Conservation (phyloP, 441 rosid genomes). For the Theobroma grandiflorum region DNA sequence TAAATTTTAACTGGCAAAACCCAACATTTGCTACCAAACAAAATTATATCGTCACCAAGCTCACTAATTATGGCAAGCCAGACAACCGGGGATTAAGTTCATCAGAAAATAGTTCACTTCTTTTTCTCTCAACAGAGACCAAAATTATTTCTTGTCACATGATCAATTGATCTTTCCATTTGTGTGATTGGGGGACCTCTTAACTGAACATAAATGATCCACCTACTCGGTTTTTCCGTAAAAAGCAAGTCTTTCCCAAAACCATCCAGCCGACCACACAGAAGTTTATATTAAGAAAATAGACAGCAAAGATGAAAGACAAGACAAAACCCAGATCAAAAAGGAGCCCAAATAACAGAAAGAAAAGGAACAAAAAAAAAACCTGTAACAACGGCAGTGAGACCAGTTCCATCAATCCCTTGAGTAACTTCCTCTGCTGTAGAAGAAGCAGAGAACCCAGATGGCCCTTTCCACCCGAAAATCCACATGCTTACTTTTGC, state of each 20-base stretch:
- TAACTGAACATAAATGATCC: not conserved
- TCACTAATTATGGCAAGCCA: not conserved
- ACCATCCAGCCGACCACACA: not conserved
- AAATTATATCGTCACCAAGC: constrained; percentile 1
- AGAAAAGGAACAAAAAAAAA: not conserved
- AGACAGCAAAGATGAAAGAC: not conserved
- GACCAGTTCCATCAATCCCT: constrained; percentile 62
- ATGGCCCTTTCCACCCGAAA: constrained; percentile 61
- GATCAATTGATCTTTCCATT: not conserved
- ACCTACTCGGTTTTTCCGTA: not conserved
- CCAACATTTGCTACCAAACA: not conserved
- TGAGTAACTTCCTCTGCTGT: constrained; percentile 65
- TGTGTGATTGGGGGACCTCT: not conserved
- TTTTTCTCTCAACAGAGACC: not conserved
- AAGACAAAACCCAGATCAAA: constrained; percentile 9
- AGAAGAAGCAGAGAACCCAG: constrained; percentile 64
- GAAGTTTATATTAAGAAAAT: not conserved
- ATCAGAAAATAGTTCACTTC: not conserved
- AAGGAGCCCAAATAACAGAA: not conserved
- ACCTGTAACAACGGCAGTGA: constrained; percentile 71
- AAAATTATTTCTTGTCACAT: not conserved
- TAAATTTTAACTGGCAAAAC: constrained; percentile 5
- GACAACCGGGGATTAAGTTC: not conserved
- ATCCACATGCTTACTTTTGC: constrained; percentile 45
- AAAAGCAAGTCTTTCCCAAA: not conserved